Evolutionary conservation across 1,139 yeast species (phyloP).

Genomic region (Yamadazyma atlantica): DNA sequence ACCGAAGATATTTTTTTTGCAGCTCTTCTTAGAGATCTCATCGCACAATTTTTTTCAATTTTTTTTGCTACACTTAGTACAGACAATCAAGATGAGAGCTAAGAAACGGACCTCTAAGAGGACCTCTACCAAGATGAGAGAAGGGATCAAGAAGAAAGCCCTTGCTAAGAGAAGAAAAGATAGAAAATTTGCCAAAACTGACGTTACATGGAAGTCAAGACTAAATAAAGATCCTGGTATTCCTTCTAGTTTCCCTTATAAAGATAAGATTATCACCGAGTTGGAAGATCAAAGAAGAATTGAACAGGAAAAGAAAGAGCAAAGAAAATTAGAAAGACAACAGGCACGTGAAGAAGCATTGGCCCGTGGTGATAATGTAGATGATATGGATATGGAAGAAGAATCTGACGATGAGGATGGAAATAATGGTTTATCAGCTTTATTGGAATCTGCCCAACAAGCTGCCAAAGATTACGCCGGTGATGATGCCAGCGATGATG

Average conservation of each 20-base stretch:
- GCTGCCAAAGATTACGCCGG: conserved; percentile 77
- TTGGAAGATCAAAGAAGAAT: conserved; percentile 70
- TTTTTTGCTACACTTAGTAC: conserved; percentile 1
- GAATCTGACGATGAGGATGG: conserved; percentile 39
- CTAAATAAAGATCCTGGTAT: conserved; percentile 87
- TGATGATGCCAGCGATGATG: conserved; percentile 52
- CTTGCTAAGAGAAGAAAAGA: conserved; percentile 89
- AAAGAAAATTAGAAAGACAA: conserved; percentile 45
- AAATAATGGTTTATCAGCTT: conserved; percentile 73
- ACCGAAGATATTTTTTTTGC: conserved; percentile 1
- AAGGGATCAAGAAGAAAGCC: conserved; percentile 94
- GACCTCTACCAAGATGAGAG: conserved; percentile 87
- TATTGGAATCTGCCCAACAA: conserved; percentile 83
- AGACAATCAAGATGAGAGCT: conserved; percentile 33
- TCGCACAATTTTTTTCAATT: conserved; percentile 4
- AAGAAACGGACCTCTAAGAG: conserved; percentile 81
- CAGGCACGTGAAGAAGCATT: conserved; percentile 48
- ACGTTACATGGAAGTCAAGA: conserved; percentile 89
- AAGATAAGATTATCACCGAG: conserved; percentile 76
- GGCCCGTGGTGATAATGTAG: conserved; percentile 42
- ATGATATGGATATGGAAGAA: conserved; percentile 36
- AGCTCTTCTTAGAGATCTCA: not conserved
- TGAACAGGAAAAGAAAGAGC: conserved; percentile 61
- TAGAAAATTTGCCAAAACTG: conserved; percentile 78
- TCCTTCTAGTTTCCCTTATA: conserved; percentile 93